Conservation (phyloP, 306 rosid genomes). For the Trifolium repens region DNA sequence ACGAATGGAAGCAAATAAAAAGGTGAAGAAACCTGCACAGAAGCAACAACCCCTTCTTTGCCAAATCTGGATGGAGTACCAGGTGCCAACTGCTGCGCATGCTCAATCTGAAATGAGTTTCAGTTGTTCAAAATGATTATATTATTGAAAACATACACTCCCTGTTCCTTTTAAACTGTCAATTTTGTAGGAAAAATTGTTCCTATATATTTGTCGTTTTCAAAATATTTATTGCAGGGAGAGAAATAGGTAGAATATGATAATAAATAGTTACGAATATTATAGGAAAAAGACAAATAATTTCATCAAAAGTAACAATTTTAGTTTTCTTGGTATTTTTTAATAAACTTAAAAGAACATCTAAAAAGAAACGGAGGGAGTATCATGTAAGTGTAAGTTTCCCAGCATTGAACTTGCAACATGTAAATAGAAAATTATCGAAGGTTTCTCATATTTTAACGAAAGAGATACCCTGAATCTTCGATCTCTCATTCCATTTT, state of each 20-base stretch:
- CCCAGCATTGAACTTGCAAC: background rate
- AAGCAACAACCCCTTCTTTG: constrained; percentile 68
- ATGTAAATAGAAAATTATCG: background rate
- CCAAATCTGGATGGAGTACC: constrained; percentile 67
- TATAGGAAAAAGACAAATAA: too few relatives aligned
- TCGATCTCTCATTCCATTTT: constrained; percentile 74
- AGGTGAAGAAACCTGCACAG: constrained; percentile 66
- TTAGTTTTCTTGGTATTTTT: too few relatives aligned
- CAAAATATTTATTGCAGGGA: too few relatives aligned
- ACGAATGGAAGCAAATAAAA: background rate
- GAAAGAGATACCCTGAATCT: constrained; percentile 74
- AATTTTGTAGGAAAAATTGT: too few relatives aligned
- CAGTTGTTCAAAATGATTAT: constrained; percentile 33
- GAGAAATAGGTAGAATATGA: too few relatives aligned
- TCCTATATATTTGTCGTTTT: background rate
- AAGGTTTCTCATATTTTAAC: background rate
- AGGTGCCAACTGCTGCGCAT: constrained; percentile 84
- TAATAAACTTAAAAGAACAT: too few relatives aligned
- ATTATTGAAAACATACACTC: background rate
- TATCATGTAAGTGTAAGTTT: too few relatives aligned
- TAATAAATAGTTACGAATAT: too few relatives aligned
- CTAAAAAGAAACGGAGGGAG: too few relatives aligned
- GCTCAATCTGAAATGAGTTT: constrained; percentile 75
- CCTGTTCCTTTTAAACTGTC: too few relatives aligned
- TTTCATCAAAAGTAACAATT: too few relatives aligned